Evolutionary conservation across 2,329 filamentous ascomycete species (phyloP), one percentile per base, ranked within the genome.

Genomic region (Nigrospora sphaerica): DNA sequence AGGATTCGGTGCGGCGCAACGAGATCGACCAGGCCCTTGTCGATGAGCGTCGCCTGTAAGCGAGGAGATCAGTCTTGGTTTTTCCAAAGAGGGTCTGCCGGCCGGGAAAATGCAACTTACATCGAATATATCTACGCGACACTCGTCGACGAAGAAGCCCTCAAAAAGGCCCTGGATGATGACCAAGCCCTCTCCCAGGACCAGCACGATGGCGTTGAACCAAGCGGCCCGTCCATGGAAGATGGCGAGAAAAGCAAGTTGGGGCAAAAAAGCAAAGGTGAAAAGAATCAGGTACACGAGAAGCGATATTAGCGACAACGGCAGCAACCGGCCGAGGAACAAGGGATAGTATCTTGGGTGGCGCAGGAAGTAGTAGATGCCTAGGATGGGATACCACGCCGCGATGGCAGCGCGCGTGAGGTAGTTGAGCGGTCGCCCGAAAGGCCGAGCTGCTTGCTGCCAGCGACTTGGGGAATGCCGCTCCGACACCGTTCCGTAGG

Each of bases 161-260:
- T 91, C 86, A 52, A 91, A 91, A 1, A 91, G 68, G 6, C 70
- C 76, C 50, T 74, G 71, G 17, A 87, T 81, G 45, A 89, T 84
- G 35, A 90, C 81, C 53, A 88, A 70, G 0, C 85, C 86, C 57
- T 90, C 85, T 39, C 88, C 88, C n/a, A 98, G 74, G 0, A 95
- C 88, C 40, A 97, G 73, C 52, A 97, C 84, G 0, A 88, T 82
- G 3, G 86, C 90, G 57, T 89, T 96, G 47, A 95, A 68, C 87
- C 89, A 95, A n/a, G 93, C 93, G 31, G 83, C 84, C 49, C 81
- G 78, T 18, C 86, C 86, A 57, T 97, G 91, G 63, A 96, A 97
- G 54, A 97, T 80, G 14, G 86, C 83, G 18, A 98, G 77, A 58
- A 98, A 88, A 2, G 88, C 87, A 46, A 89, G 89, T 62, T 97